Base-by-base conservation (phyloP, 805 yeast species). In the Maudiozyma bulderi region DNA sequence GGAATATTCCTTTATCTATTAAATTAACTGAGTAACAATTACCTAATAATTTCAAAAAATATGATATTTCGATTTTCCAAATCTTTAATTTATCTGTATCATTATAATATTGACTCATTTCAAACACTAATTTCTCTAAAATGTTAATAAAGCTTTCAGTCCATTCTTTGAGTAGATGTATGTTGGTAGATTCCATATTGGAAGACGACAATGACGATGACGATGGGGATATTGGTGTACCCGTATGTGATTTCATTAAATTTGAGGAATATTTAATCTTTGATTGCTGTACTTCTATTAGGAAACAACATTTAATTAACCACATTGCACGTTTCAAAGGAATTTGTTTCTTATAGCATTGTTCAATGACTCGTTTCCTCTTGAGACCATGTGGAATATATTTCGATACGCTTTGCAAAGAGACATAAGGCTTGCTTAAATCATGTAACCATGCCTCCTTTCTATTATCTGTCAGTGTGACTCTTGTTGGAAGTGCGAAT, bases 331-430 rank as follows among this genome's bases (percentile, higher is more conserved):
- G 71, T n/a, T 76, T 62, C 1, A 84, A 69, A 0, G 98, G 96
- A 0, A 91, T 81, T 34, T 70, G 68, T 58, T 82, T 81, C 28
- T 69, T 59, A 51, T 84, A 75, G 54, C 95, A 76, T 52, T 82
- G 86, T 53, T 89, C 96, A 3, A 91, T 62, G 15, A 91, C 70
- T 1, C 76, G 73, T 54, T 80, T 78, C 61, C 86, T 85, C 54
- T 90, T 73, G 26, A 90, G 77, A 0, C 97, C 97, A 62, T 91
- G 96, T 0, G 99, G 98, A 7, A 91, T 77, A 15, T 89, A 86
- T 47, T 86, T 73, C 2, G 93, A 76, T 4, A 90, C 75, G 51
- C 77, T 78, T 41, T 76, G 72, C 45, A 91, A 69, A 0, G 96
- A 85, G 0, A 83, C 73, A 15, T 71, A 66, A 0, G 84, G 76